Percentiles rank a stretch among this genome's conserved stretches.
These are phyloP conservation scores for Peniophora sp. DNA, from an alignment of 1,284 basidiomycete genomes.

Conservation along the genomic window DNA sequence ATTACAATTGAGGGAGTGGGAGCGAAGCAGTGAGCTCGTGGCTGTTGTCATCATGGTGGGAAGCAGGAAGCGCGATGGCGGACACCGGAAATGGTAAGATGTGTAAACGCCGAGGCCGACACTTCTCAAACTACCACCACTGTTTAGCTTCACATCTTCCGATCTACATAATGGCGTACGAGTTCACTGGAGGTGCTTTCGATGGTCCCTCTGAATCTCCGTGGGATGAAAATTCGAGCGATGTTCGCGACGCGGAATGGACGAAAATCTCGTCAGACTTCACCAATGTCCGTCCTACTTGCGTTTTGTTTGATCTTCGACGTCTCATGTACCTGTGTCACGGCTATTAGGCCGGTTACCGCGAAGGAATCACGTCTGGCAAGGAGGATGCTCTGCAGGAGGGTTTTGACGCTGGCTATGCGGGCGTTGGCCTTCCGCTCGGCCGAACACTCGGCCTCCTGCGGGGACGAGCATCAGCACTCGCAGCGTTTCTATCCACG, in stretches of 20 bases:
- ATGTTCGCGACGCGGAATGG: conserved; percentile 49
- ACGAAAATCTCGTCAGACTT: conserved; percentile 55
- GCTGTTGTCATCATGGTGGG: too few relatives aligned
- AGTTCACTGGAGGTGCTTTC: background rate
- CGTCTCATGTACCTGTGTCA: background rate
- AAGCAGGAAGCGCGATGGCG: too few relatives aligned
- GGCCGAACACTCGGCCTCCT: conserved; percentile 67
- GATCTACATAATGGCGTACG: conserved; percentile 1
- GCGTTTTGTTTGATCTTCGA: conserved; percentile 2
- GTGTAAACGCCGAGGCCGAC: too few relatives aligned
- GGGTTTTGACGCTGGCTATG: conserved; percentile 79
- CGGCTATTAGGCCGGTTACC: conserved; percentile 63
- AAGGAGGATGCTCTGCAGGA: conserved; percentile 75
- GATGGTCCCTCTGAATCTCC: conserved; percentile 28
- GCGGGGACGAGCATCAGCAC: conserved; percentile 56
- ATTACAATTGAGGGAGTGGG: too few relatives aligned
- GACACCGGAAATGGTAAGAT: too few relatives aligned
- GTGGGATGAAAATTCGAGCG: conserved; percentile 41
- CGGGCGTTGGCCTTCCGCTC: conserved; percentile 59
- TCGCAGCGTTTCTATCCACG: conserved; percentile 41
- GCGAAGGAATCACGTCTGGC: conserved; percentile 81
- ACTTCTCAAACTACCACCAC: background rate
- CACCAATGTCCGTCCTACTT: conserved; percentile 41
- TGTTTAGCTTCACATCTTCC: background rate
- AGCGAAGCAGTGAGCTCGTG: too few relatives aligned